Percentiles rank a stretch among this genome's conserved stretches.
These are phyloP conservation scores for Gaertneriomyces semiglobifer DNA, from an alignment of 192 early-diverging fungal species.

Conservation along the genomic window DNA sequence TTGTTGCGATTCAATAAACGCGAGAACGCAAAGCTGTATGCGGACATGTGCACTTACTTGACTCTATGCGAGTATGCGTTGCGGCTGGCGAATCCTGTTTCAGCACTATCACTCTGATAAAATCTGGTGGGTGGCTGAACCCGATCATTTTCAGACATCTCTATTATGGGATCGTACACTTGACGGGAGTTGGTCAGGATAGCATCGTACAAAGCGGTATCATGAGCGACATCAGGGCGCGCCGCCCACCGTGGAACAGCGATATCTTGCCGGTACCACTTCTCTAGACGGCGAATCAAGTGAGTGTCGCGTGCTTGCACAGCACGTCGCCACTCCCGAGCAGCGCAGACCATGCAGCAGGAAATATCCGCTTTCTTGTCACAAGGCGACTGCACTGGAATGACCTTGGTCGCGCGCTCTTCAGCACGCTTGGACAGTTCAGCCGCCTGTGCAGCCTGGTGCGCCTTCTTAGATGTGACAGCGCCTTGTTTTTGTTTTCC, in stretches of 20 bases:
- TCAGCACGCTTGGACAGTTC: neutral
- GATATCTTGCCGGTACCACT: too few species aligned
- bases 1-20: neutral
- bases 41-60: neutral
- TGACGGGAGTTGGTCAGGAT: too few species aligned
- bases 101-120: neutral
- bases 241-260: too few species aligned
- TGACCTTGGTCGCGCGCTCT: conserved; percentile 10
- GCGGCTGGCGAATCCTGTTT: neutral
- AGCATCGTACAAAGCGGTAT: conserved; percentile 7
- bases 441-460: conserved; percentile 10
- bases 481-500: conserved; percentile 5
- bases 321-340: conserved; percentile 36
- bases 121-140: neutral
- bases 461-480: neutral
- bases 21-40: neutral
- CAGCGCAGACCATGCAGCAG: conserved; percentile 47
- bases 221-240: conserved; percentile 10
- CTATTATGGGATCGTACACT: too few species aligned
- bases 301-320: neutral
- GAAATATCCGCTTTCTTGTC: conserved; percentile 25
- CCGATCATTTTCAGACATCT: too few species aligned
- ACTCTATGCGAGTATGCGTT: neutral
- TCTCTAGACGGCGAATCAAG: too few species aligned
- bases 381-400: neutral